Evolutionary conservation across 1,139 yeast genomes (phyloP).

Genomic region (Saccharomyces hybrid): DNA sequence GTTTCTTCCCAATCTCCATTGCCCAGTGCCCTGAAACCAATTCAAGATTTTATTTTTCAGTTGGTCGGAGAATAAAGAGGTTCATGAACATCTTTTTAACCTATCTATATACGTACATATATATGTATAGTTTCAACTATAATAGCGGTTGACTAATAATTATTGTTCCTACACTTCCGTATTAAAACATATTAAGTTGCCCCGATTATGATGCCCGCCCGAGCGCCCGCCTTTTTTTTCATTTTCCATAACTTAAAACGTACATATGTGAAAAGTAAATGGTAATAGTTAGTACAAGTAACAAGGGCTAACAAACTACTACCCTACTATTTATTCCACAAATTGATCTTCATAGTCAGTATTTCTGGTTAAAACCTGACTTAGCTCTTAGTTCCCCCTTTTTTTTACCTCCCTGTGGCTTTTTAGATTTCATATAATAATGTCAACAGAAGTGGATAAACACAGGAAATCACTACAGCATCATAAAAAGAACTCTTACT

Average conservation of each 20-base stretch:
- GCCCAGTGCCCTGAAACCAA: slow-evolving; percentile 25
- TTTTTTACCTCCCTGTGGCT: neutral
- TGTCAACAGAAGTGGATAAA: slow-evolving; percentile 9
- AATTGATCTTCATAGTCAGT: neutral
- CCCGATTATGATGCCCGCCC: no score
- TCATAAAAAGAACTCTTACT: slow-evolving; percentile 7
- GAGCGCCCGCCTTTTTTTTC: neutral
- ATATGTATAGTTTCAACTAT: neutral
- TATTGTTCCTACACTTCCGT: neutral
- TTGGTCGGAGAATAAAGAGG: neutral
- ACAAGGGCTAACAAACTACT: no score
- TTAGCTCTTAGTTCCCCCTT: neutral
- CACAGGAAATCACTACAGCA: slow-evolving; percentile 11
- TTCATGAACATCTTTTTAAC: neutral
- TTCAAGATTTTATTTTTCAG: slow-evolving; percentile 27
- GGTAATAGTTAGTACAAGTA: no score
- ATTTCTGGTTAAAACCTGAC: no score
- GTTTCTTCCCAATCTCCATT: neutral
- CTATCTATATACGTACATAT: neutral
- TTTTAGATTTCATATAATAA: neutral
- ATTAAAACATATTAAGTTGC: neutral
- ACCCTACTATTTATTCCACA: no score
- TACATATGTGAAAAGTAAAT: neutral
- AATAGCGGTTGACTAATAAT: no score
- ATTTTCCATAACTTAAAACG: neutral